These are phyloP conservation scores for Mucor circinelloides DNA, from an alignment of 371 early-diverging fungal genomes.

Conservation along the genomic window DNA sequence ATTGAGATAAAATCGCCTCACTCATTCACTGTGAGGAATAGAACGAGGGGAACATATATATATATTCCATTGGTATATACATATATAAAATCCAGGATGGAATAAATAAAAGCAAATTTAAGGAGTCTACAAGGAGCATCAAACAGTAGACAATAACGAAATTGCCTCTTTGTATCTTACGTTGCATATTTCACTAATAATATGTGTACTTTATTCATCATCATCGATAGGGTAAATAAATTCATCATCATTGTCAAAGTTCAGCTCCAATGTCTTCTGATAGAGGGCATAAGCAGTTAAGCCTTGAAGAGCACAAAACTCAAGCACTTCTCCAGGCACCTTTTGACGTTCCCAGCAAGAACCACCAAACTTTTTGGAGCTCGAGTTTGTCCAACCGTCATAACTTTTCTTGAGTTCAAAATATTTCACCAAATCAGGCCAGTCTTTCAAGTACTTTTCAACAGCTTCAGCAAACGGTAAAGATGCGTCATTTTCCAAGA, in stretches of 20 bases:
- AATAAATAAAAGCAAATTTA: neutral
- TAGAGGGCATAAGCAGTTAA: constrained; percentile 17
- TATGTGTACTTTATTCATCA: neutral
- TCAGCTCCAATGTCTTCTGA: neutral
- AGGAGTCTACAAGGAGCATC: neutral
- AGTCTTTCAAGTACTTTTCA: constrained; percentile 14
- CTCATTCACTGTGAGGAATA: neutral
- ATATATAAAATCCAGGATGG: neutral
- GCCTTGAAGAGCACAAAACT: constrained; percentile 35
- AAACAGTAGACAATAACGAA: neutral
- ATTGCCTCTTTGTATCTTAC: neutral
- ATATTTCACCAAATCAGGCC: constrained; percentile 18
- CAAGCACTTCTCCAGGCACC: constrained; percentile 10
- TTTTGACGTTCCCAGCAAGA: constrained; percentile 28
- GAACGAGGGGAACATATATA: neutral
- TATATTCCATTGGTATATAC: neutral
- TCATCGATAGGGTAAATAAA: neutral
- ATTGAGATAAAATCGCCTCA: neutral
- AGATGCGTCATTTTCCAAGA: neutral
- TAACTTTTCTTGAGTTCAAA: constrained; percentile 5
- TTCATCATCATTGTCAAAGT: constrained; percentile 1
- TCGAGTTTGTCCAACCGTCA: neutral
- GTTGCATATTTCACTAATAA: neutral
- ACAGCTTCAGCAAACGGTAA: neutral
- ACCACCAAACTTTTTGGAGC: constrained; percentile 23